These are phyloP conservation scores for Camillea tinctor DNA, from an alignment of 2,329 filamentous ascomycete genomes.

Conservation along the genomic window DNA sequence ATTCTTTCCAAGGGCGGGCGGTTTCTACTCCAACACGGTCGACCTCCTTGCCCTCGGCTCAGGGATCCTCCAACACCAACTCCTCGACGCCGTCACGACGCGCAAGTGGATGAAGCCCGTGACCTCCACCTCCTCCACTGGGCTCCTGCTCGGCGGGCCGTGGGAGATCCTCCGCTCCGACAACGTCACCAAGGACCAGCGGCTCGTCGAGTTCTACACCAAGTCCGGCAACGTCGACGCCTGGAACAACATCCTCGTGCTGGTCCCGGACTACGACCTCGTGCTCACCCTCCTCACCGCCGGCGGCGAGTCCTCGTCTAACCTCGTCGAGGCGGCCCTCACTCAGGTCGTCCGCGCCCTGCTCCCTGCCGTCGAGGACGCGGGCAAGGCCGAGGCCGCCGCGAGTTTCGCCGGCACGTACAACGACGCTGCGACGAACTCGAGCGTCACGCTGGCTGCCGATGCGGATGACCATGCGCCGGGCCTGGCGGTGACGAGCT, in stretches of 20 bases:
- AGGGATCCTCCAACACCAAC: constrained; percentile 25
- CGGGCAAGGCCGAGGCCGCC: constrained; percentile 37
- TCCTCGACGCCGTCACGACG: constrained; percentile 24
- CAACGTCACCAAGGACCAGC: constrained; percentile 29
- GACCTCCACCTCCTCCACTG: constrained; percentile 28
- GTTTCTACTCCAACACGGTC: constrained; percentile 31
- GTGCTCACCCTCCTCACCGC: constrained; percentile 29
- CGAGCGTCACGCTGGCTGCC: constrained; percentile 37
- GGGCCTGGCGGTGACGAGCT: constrained; percentile 38
- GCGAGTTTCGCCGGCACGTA: constrained; percentile 38
- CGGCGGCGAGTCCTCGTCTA: constrained; percentile 22
- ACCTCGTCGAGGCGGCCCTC: constrained; percentile 20
- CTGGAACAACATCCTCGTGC: constrained; percentile 32
- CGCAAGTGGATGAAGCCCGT: constrained; percentile 31
- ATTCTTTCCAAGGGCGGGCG: constrained; percentile 22
- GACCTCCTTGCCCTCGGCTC: constrained; percentile 27
- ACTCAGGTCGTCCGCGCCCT: constrained; percentile 34
- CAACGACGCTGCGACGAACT: constrained; percentile 37
- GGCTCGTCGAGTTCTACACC: constrained; percentile 34
- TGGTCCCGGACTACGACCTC: constrained; percentile 35
- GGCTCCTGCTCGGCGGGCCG: constrained; percentile 32
- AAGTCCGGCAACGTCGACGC: constrained; percentile 33
- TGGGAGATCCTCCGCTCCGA: constrained; percentile 36
- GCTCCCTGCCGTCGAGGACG: constrained; percentile 42
- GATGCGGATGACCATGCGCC: constrained; percentile 40